Base-by-base conservation (phyloP, 2,329 filamentous ascomycete genomes). In the Peltaster fructicola region DNA sequence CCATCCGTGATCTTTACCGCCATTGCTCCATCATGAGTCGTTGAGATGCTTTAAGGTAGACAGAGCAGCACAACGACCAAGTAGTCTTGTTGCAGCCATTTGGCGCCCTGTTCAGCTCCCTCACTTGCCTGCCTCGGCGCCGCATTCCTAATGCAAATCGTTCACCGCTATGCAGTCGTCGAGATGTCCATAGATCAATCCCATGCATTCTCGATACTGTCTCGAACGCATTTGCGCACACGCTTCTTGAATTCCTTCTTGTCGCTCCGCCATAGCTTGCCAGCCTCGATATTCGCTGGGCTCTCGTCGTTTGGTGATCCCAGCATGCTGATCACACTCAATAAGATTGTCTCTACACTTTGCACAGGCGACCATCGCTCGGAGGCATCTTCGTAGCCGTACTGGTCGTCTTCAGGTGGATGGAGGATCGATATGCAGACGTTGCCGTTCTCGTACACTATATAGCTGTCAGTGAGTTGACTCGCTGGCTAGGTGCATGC, bases 361-460 rank as follows among this genome's bases (percentile, higher is more conserved):
- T 95, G 88, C 2, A 95, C 85, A 14, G 88, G 88, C 30, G 68
- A 78, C 88, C 88, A 98, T 32, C 88, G 71, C 62, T 98, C 88
- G 15, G 70, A 65, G 9, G 82, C 84, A 14, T 68, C 67, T 53
- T 98, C 88, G 57, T 98, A 98, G 26, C 85, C 85, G 53, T 78
- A 88, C 46, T 79, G 73, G 47, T 98, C 88, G 45, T 93, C 84
- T 55, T 80, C 84, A 4, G 88, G 85, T 8, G 85, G 79, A 52
- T 98, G 88, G 20, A 98, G 65, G 55, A 98, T 98, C 20, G 79
- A 90, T 51, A 98, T 95, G 63, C 88, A 98, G 30, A 98, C 79
- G 37, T 75, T 70, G 43, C 88, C 88, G 45, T 68, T 71, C 6
- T 68, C 59, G 57, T 93, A 95, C 48, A 98, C 68, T 69, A 36